These are phyloP conservation scores for Barnettozyma vustinii DNA, from an alignment of 805 yeast genomes.

Conservation along the genomic window DNA sequence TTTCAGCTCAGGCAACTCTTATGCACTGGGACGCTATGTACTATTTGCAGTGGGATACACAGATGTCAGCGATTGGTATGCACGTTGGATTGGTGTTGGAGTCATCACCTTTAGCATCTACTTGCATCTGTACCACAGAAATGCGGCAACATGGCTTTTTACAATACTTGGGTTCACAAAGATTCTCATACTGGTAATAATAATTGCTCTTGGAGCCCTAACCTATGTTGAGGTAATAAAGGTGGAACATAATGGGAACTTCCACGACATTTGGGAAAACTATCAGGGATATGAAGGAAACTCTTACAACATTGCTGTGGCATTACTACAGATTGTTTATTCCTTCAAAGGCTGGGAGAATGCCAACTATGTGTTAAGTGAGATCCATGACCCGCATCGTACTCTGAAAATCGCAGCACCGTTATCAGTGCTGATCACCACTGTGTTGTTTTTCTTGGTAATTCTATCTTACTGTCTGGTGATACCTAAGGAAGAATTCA, in stretches of 20 bases:
- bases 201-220: constrained; percentile 42
- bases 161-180: constrained; percentile 51
- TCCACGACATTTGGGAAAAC: constrained; percentile 32
- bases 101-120: constrained; percentile 41
- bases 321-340: constrained; percentile 52
- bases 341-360: constrained; percentile 71
- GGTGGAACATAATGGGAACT: constrained; percentile 27
- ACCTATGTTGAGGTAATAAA: constrained; percentile 32
- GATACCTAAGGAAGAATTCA: constrained; percentile 39
- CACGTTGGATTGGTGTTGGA: constrained; percentile 44
- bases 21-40: constrained; percentile 59
- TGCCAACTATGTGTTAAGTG: constrained; percentile 57
- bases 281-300: constrained; percentile 37
- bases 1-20: constrained; percentile 57
- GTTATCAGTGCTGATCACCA: constrained; percentile 46
- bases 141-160: constrained; percentile 45
- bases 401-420: constrained; percentile 61
- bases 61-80: constrained; percentile 28
- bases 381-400: constrained; percentile 49
- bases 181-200: constrained; percentile 42
- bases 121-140: constrained; percentile 45
- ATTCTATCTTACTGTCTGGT: constrained; percentile 47
- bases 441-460: constrained; percentile 50
- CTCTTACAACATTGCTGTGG: constrained; percentile 48
- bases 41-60: constrained; percentile 38